Evolutionary conservation across 1,284 basidiomycete species (phyloP), one percentile per base, ranked within the genome.

Genomic region (Microbotryomycetes sp.): DNA sequence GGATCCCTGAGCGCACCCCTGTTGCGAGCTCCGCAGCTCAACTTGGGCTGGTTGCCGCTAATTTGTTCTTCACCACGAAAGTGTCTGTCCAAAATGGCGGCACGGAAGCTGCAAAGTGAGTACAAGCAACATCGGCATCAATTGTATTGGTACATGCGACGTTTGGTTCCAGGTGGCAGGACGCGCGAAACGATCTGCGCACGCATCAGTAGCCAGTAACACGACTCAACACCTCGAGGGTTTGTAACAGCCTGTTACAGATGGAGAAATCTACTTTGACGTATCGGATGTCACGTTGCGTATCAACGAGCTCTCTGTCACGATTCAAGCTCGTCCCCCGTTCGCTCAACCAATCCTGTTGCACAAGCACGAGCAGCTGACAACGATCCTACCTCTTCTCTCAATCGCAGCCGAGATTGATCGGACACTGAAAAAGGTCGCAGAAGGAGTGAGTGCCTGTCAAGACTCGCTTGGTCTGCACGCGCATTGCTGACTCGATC

Each of bases 341-440:
- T 51, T 49, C 19, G 32, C 14, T 22, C 6, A 7, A 42, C 26
- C 22, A 49, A 55, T 23, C n/a, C 5, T 16, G 25, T 14, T 46
- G 32, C n/a, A 19, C 22, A 28, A 2, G 45, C 49, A n/a, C 30
- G 32, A n/a, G n/a, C n/a, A n/a, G n/a, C n/a, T n/a, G n/a, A n/a
- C n/a, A n/a, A n/a, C n/a, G n/a, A n/a, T n/a, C n/a, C n/a, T n/a
- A n/a, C n/a, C n/a, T n/a, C n/a, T n/a, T 26, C 25, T 31, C 6
- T n/a, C 3, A n/a, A 9, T 7, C 29, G 22, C 77, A 96, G 92
- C 89, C 77, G 92, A 97, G 79, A 94, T 97, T 71, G 92, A 96
- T 83, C 85, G 89, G 75, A 96, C 92, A 58, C 81, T 96, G 73
- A 97, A 97, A 82, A 91, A 90, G 80, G 91, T 97, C 71, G 73